Base-by-base conservation (phyloP, 176 grass and related monocot genomes). In the Leersia perrieri region DNA sequence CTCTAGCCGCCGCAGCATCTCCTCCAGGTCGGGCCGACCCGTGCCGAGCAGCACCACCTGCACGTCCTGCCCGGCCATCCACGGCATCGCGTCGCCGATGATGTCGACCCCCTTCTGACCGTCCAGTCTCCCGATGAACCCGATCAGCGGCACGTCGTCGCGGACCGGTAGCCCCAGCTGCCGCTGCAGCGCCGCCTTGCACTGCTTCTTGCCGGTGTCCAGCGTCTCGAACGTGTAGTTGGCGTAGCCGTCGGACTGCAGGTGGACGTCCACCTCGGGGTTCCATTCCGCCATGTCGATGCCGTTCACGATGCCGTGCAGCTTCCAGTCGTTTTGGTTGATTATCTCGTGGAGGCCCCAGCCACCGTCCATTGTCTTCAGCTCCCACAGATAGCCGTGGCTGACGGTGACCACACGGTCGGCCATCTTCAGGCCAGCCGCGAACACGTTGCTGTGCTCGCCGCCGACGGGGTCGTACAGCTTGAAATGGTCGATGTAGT, bases 311-410 rank as follows among this genome's bases (percentile, higher is more conserved):
- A 99, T 93, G 71, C 92, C 92, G 41, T 91, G 75, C 42, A 99
- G 79, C 70, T 90, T 99, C 96, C 96, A 99, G 64, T 88, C 67
- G 41, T 79, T 90, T 57, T 95, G 77, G 79, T 88, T 93, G 68
- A 99, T 95, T 57, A 95, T 91, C 15, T 91, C 79, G 27, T 93
- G 86, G 18, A 99, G 93, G 1, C 96, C 96, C 96, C 96, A 95
- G 9, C 90, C 87, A 0, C 96, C 96, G 61, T 95, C 90, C 11
- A 64, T 77, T 9, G 96, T 95, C 80, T 95, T 99, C 33, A 99
- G 44, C 90, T 99, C 96, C 92, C 87, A 85, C 27, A 94, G 23
- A 69, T 95, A 99, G 12, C 90, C 96, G 33, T 87, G 85, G 84
- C 92, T 95, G 4, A 99, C 96, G 22, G 90, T 93, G 13, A 95